Evolutionary conservation across 805 yeast genomes (phyloP), one percentile per base, ranked within the genome.

Genomic region (Priceomyces medius): DNA sequence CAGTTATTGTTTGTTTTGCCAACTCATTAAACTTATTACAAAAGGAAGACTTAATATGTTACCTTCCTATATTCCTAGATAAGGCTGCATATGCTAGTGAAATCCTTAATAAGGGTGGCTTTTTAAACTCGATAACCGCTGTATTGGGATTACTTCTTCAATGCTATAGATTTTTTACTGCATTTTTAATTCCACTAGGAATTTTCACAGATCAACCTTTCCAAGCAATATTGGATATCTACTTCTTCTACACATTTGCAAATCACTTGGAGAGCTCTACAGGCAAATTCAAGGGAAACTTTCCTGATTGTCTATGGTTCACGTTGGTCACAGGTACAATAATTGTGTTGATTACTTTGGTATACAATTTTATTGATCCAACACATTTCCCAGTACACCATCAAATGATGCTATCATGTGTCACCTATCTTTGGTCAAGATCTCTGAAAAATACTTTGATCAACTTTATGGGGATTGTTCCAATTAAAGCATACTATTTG

Each of bases 401-500:
- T 49, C 54, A 53, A 31, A 73, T 76, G 42, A 64, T 80, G 48
- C 54, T 77, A 28, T 71, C 79, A 13, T 78, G 83, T 35, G 65
- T 81, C 35, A 77, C 83, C 3, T 79, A 71, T 53, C 72, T 81
- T 18, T 82, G 87, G 86, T 75, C 83, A 20, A 63, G 84, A 31
- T 68, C 73, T 14, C 76, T 71, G 55, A 73, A 79, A 55, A 72
- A 77, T 55, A 67, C 74, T 21, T 66, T 70, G 20, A 76, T 80
- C 31, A 74, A 74, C 54, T 79, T 80, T 51, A 68, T 79, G 53
- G 72, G 73, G 4, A 46, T 75, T 53, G 53, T 78, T 60, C 75
- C 84, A 45, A 63, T 77, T 53, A 65, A 76, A 59, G 79, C 85
- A 39, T 70, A 82, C 51, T 66, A 81, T 50, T 58, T 78, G 50